These are phyloP conservation scores for Salix brachista DNA, from an alignment of 345 rosid species.

Conservation along the genomic window DNA sequence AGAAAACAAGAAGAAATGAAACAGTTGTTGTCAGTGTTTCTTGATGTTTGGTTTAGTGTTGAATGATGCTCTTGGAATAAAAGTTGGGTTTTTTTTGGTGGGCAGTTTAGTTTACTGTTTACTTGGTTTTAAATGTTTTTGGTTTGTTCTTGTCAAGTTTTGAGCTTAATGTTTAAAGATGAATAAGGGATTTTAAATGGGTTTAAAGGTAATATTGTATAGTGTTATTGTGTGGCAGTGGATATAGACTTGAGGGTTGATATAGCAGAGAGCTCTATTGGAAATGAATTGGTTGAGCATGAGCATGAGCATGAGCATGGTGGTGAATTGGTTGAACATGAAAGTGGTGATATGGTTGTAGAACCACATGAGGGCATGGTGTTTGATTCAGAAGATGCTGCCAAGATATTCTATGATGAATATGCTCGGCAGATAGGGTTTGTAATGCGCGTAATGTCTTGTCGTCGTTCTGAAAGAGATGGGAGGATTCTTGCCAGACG, in stretches of 20 bases:
- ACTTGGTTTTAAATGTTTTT: not conserved
- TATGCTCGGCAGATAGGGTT: conserved; percentile 75
- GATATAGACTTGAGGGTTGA: conserved; percentile 43
- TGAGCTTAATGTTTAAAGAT: not conserved
- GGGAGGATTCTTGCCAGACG: conserved; percentile 82
- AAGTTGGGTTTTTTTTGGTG: not conserved
- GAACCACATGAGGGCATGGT: conserved; percentile 84
- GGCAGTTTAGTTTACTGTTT: not conserved
- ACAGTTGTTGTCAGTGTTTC: not conserved
- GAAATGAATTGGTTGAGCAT: conserved; percentile 17
- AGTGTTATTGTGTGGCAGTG: conserved; percentile 37
- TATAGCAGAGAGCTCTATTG: conserved; percentile 37
- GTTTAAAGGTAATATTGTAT: conserved; percentile 1
- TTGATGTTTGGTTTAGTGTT: not conserved
- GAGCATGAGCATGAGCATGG: no score
- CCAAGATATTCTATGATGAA: conserved; percentile 75
- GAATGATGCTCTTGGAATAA: not conserved
- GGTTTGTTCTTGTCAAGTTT: not conserved
- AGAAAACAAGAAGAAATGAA: not conserved
- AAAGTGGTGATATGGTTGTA: conserved; percentile 30
- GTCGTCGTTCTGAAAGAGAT: conserved; percentile 88
- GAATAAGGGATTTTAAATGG: not conserved
- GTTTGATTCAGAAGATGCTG: conserved; percentile 82
- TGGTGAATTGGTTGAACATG: conserved; percentile 21
- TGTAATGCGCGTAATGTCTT: conserved; percentile 92